Evolutionary conservation across 306 rosid genomes (phyloP), one percentile per base, ranked within the genome.

Genomic region (Lablab purpureus): DNA sequence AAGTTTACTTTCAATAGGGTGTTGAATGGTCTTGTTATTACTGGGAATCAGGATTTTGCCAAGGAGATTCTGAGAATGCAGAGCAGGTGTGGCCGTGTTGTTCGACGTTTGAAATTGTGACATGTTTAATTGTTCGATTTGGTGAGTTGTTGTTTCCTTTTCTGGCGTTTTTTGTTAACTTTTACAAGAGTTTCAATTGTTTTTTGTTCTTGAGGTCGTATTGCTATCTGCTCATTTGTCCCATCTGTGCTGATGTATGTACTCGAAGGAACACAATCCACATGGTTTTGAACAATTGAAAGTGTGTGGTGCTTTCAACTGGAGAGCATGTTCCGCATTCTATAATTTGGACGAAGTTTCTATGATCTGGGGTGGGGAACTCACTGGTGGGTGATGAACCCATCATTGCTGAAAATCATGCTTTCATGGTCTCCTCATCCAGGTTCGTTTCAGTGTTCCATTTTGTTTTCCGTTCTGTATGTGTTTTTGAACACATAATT

Each of bases 31-130:
- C 98, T 95, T 74, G 60, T 85, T 81, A 64, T 91, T 68, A 92
- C 91, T 0, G 94, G 98, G 30, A 92, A 93, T 76, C 98, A 91
- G 85, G 93, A 80, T 37, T 93, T 95, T 83, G 93, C 99, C 0
- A 81, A 83, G 66, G 99, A 93, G 80, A 89, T 92, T 43, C 47
- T 95, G 75, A 91, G 97, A 84, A 68, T 81, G 83, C 93, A 93
- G 73, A 87, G 92, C 82, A 86, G 71, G 83, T 85, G 86, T 10
- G 97, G 98, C 0, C 94, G 83, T 21, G 74, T 91, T 85, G 91
- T 94, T 49, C 87, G 89, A 2, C 81, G 85, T 52, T 72, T 93
- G 81, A 93, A 75, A 79, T 64, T 95, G 25, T 95, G 87, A 86
- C 6, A 4, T 3, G 5, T 21, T 40, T 41, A 11, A 6, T 11